Evolutionary conservation across 495 filamentous ascomycete species (phyloP).

Genomic region (Sordaria brevicollis): DNA sequence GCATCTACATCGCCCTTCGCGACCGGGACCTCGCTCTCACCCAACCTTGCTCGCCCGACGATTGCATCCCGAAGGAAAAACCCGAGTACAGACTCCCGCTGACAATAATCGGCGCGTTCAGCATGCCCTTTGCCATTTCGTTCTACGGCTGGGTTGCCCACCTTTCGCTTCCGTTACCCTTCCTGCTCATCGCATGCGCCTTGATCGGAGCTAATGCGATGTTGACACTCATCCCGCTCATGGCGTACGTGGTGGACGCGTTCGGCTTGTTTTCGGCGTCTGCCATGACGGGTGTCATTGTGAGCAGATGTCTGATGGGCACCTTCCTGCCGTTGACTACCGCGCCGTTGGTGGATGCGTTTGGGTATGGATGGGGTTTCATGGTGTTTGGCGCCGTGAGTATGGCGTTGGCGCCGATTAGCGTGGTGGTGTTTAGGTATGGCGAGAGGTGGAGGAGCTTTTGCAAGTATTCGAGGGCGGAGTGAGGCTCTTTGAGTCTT

Average conservation of each 20-base stretch:
- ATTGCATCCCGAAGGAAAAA: background rate
- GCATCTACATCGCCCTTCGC: constrained; percentile 40
- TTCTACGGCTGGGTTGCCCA: constrained; percentile 42
- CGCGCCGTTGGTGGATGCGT: constrained; percentile 28
- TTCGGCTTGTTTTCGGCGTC: constrained; percentile 45
- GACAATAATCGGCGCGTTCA: constrained; percentile 29
- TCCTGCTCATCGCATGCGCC: constrained; percentile 32
- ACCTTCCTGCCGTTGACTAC: constrained; percentile 43
- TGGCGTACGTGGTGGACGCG: constrained; percentile 47
- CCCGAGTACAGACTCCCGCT: constrained; percentile 44
- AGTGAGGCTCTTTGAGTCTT: too few species aligned
- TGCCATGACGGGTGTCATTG: constrained; percentile 46
- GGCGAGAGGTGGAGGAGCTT: constrained; percentile 39
- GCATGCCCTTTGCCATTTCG: constrained; percentile 31
- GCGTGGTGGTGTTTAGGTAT: constrained; percentile 38
- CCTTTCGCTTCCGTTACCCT: constrained; percentile 21
- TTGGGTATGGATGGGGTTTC: constrained; percentile 43
- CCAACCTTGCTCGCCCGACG: constrained; percentile 4
- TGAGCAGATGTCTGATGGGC: constrained; percentile 42
- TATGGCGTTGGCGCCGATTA: constrained; percentile 38
- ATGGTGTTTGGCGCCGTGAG: constrained; percentile 28
- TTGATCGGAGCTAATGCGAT: constrained; percentile 34
- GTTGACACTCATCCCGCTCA: constrained; percentile 37
- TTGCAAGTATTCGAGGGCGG: constrained; percentile 34
- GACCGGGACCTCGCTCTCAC: constrained; percentile 25